phyloP scores from a whole-genome alignment of 2,329 filamentous ascomycete species.

The Trichophyton mentagrophytes region DNA sequence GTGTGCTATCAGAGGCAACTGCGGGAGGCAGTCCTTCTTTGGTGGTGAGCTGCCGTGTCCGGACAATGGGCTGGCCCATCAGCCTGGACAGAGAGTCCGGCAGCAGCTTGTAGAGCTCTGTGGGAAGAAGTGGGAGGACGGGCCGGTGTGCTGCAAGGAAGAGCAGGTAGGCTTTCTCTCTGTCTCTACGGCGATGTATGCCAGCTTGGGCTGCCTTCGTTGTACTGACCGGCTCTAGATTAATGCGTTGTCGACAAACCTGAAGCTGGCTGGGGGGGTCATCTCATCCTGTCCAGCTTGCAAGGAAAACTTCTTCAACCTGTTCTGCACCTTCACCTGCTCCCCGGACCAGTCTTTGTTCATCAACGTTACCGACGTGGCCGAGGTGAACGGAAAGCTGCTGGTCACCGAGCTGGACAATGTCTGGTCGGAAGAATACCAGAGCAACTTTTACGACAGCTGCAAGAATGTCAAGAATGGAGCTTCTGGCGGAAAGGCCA shows the following conservation, averaged over 20 bases:
- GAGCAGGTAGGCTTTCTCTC: constrained; percentile 51
- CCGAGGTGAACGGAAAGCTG: constrained; percentile 42
- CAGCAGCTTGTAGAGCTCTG: constrained; percentile 73
- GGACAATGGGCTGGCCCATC: constrained; percentile 70
- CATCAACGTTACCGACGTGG: constrained; percentile 73
- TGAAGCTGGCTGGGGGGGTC: constrained; percentile 75
- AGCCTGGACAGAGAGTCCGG: constrained; percentile 58
- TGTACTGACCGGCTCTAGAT: constrained; percentile 42
- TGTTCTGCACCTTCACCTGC: constrained; percentile 97
- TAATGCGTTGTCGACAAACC: constrained; percentile 64
- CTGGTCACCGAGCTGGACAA: constrained; percentile 87
- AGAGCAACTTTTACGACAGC: constrained; percentile 81
- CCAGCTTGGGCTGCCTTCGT: too few relatives aligned
- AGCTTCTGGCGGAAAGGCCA: constrained; percentile 81
- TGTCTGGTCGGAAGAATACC: constrained; percentile 71
- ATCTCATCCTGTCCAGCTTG: constrained; percentile 92
- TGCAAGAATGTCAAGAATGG: constrained; percentile 99
- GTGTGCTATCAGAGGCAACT: constrained; percentile 82
- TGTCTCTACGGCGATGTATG: too few relatives aligned
- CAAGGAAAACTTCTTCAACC: constrained; percentile 96
- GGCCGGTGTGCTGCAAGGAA: constrained; percentile 70
- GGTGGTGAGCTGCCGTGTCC: constrained; percentile 81
- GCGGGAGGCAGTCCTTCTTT: constrained; percentile 82
- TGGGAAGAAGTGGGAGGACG: constrained; percentile 71
- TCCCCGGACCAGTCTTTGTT: constrained; percentile 94